Percentiles rank a stretch among this genome's conserved stretches.
Evolutionary conservation across 2,329 filamentous ascomycete species (phyloP).

Genomic region (Cladosporium cucumerinum): DNA sequence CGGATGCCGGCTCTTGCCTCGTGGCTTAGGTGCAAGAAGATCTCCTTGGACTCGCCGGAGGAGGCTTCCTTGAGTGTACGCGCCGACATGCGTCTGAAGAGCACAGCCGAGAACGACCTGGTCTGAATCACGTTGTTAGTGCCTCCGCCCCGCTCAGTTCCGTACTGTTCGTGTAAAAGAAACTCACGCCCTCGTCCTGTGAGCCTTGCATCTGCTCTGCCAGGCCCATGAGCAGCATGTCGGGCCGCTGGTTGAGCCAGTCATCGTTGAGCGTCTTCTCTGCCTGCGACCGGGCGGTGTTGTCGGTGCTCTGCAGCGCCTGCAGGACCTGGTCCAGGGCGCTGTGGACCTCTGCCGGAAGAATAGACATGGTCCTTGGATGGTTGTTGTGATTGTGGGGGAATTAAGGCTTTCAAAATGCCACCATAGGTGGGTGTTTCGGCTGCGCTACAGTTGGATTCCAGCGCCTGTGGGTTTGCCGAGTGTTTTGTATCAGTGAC

Average conservation of each 20-base stretch:
- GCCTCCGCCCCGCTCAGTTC: not conserved
- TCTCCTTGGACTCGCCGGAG: constrained; percentile 69
- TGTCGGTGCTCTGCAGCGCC: constrained; percentile 86
- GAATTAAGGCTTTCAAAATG: constrained; percentile 10
- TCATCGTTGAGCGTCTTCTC: constrained; percentile 88
- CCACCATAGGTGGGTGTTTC: not conserved
- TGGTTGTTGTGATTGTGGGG: constrained; percentile 18
- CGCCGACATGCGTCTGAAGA: constrained; percentile 89
- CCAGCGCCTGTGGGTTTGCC: not conserved
- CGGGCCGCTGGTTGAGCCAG: constrained; percentile 79
- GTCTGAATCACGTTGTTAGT: constrained; percentile 53
- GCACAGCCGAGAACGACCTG: constrained; percentile 85
- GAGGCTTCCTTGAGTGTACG: constrained; percentile 74
- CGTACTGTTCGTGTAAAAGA: not conserved
- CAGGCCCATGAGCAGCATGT: constrained; percentile 87
- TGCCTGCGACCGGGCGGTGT: constrained; percentile 75
- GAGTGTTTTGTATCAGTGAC: not conserved
- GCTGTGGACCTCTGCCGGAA: constrained; percentile 77
- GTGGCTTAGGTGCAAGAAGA: constrained; percentile 75
- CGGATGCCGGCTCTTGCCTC: constrained; percentile 76
- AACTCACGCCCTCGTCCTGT: constrained; percentile 67
- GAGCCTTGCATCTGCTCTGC: constrained; percentile 84
- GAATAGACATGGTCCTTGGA: constrained; percentile 56
- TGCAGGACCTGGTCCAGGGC: constrained; percentile 83
- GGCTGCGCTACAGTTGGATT: not conserved